Conservation (phyloP, 768 basidiomycete genomes). For the Naganishia vishniacii region DNA sequence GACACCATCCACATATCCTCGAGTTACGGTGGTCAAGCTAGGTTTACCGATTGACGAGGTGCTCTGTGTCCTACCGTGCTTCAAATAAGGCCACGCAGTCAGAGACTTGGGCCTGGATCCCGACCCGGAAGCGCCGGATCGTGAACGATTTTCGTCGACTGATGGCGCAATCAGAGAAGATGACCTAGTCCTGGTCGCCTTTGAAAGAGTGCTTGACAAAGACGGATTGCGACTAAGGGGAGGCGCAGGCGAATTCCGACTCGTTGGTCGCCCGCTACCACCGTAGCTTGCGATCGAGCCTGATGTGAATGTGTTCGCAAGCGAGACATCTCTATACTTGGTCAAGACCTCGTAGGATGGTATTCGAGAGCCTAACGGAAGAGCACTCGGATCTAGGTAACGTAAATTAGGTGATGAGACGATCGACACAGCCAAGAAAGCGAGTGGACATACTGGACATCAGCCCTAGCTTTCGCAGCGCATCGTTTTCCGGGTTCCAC, state of each 20-base stretch:
- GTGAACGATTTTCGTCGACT: not conserved
- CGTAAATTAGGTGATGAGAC: not conserved
- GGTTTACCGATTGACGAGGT: not conserved
- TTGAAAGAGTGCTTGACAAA: not conserved
- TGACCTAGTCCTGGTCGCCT: conserved; percentile 2
- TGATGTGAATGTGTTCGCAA: not conserved
- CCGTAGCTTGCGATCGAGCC: not conserved
- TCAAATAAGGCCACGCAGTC: not conserved
- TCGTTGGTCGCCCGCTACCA: not conserved
- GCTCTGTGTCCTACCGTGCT: not conserved
- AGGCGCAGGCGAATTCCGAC: not conserved
- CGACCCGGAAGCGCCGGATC: too few species aligned
- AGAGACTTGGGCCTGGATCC: not conserved
- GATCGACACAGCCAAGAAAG: too few species aligned
- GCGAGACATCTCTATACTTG: not conserved
- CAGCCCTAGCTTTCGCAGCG: not conserved
- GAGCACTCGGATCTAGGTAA: not conserved
- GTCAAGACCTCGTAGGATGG: not conserved
- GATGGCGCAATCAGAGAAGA: not conserved
- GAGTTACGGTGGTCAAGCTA: not conserved
- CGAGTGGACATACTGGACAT: not conserved
- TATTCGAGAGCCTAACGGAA: not conserved
- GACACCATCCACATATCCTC: not conserved
- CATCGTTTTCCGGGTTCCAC: not conserved
- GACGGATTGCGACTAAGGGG: not conserved